These are phyloP conservation scores for Colletotrichum noveboracense DNA, from an alignment of 2,329 filamentous ascomycete genomes.

Conservation along the genomic window DNA sequence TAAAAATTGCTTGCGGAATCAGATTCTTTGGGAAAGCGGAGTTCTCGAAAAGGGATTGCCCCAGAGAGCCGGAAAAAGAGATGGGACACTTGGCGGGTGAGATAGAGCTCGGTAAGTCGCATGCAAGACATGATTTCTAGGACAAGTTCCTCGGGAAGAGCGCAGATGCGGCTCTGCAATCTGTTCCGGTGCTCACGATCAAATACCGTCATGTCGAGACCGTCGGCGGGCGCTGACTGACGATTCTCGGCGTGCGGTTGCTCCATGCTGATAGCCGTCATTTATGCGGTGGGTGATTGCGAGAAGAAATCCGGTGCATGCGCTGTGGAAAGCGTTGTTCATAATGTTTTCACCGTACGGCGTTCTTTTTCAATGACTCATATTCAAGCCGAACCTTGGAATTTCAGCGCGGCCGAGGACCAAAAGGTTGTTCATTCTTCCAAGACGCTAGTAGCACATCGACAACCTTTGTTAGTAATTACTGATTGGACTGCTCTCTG, in stretches of 20 bases:
- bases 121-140: not conserved
- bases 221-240: accelerated
- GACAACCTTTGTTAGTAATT: not conserved
- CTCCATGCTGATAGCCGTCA: not conserved
- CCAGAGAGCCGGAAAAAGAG: not conserved
- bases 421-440: not conserved
- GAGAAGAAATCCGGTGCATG: not conserved
- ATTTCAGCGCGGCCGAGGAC: not conserved
- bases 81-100: not conserved
- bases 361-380: not conserved
- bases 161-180: not conserved
- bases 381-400: not conserved
- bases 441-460: not conserved
- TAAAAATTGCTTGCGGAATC: accelerated
- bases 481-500: not conserved
- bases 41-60: not conserved
- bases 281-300: not conserved
- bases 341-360: too few species aligned
- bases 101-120: not conserved
- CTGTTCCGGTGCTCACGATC: not conserved
- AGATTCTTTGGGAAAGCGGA: not conserved
- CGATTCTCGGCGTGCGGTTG: not conserved
- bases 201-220: not conserved
- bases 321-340: not conserved
- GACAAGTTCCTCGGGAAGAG: not conserved